Conservation (phyloP, 2,329 filamentous ascomycete species). For the Aspergillus versicolor region DNA sequence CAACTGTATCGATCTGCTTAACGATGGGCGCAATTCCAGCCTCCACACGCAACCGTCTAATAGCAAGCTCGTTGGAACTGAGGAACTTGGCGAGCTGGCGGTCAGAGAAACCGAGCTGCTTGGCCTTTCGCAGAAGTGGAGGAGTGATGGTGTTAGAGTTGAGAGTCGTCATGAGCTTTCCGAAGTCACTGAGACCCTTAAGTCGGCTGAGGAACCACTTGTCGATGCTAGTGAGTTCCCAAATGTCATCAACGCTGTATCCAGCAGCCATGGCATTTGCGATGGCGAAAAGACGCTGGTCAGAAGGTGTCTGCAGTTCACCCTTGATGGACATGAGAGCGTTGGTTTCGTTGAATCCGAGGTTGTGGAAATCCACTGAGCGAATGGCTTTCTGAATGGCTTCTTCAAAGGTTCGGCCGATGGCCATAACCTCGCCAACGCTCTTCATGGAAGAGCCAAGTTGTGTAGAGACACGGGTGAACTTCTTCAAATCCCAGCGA, state of each 20-base stretch:
- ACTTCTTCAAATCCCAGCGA: slow-evolving; percentile 98
- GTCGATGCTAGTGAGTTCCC: slow-evolving; percentile 97
- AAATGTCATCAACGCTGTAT: slow-evolving; percentile 94
- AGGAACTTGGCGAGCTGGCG: slow-evolving; percentile 91
- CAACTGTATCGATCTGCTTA: slow-evolving; percentile 98
- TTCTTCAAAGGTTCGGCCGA: slow-evolving; percentile 94
- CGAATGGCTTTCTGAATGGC: slow-evolving; percentile 98
- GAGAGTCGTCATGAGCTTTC: slow-evolving; percentile 71
- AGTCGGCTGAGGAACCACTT: slow-evolving; percentile 96
- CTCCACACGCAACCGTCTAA: slow-evolving; percentile 81
- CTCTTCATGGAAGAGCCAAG: slow-evolving; percentile 99
- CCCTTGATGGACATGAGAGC: slow-evolving; percentile 94
- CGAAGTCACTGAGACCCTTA: slow-evolving; percentile 86
- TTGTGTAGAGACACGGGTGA: slow-evolving; percentile 91
- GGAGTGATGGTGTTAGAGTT: slow-evolving; percentile 64
- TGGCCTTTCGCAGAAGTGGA: slow-evolving; percentile 74
- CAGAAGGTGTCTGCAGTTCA: slow-evolving; percentile 94
- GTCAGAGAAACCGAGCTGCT: slow-evolving; percentile 92
- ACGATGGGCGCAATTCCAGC: slow-evolving; percentile 83
- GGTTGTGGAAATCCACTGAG: slow-evolving; percentile 89
- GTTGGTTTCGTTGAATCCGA: slow-evolving; percentile 88
- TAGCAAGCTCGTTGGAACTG: slow-evolving; percentile 89
- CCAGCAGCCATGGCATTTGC: slow-evolving; percentile 95
- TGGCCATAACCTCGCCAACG: slow-evolving; percentile 98
- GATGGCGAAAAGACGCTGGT: slow-evolving; percentile 95